Conservation (phyloP, 2,329 filamentous ascomycete genomes). For the Aspergillus sp. region DNA sequence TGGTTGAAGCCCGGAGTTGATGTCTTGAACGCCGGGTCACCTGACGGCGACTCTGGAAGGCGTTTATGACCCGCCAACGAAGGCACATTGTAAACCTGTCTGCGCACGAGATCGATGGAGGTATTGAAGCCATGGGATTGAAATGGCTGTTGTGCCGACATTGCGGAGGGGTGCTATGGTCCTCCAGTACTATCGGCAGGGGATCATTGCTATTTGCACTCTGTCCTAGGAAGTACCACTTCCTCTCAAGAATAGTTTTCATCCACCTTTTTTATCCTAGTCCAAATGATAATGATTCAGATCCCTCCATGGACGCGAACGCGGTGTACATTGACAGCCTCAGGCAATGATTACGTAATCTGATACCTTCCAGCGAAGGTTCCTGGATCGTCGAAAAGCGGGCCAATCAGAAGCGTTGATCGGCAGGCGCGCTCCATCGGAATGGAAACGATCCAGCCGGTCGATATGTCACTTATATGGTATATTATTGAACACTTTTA, state of each 20-base stretch:
- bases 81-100: slow-evolving; percentile 33
- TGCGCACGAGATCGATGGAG: slow-evolving; percentile 37
- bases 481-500: not conserved
- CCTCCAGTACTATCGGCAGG: too few relatives aligned
- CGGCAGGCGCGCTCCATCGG: not conserved
- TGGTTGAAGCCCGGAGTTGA: not conserved
- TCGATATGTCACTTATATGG: not conserved
- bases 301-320: too few relatives aligned
- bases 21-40: slow-evolving; percentile 9
- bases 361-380: not conserved
- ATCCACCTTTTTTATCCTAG: too few relatives aligned
- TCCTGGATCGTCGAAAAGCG: not conserved
- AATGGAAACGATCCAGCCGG: not conserved
- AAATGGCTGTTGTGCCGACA: slow-evolving; percentile 20
- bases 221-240: too few relatives aligned
- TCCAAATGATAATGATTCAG: too few relatives aligned
- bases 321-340: slow-evolving; percentile 2
- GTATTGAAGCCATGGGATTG: slow-evolving; percentile 50
- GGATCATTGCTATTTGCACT: too few relatives aligned
- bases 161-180: slow-evolving; percentile 3
- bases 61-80: slow-evolving; percentile 48
- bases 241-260: too few relatives aligned
- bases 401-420: not conserved
- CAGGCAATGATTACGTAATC: slow-evolving; percentile 1
- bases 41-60: slow-evolving; percentile 16